These are phyloP conservation scores for Aspergillus leporis DNA, from an alignment of 495 filamentous ascomycete genomes.

Conservation along the genomic window DNA sequence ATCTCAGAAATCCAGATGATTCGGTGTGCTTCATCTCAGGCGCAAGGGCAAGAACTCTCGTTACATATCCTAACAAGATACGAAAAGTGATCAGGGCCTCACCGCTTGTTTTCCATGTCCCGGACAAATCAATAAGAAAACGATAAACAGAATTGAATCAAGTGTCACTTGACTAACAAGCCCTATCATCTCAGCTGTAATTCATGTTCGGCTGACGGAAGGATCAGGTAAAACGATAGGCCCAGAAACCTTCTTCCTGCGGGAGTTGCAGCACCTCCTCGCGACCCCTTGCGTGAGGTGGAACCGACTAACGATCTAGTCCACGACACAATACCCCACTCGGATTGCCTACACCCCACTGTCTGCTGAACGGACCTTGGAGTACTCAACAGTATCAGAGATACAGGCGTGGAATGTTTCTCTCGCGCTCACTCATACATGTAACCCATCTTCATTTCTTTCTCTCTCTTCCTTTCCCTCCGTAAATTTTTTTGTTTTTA, in stretches of 20 bases:
- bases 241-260: constrained; percentile 26
- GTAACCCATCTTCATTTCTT: background rate
- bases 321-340: constrained; percentile 20
- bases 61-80: background rate
- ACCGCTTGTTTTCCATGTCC: constrained; percentile 17
- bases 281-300: constrained; percentile 28
- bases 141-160: background rate
- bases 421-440: background rate
- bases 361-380: constrained; percentile 10
- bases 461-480: constrained; percentile 3
- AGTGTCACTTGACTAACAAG: constrained; percentile 23
- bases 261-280: constrained; percentile 19
- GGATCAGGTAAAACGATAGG: constrained; percentile 20
- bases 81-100: constrained; percentile 15
- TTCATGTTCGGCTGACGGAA: constrained; percentile 21
- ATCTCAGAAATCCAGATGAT: constrained; percentile 9
- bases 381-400: constrained; percentile 20
- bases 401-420: constrained; percentile 8
- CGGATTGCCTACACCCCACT: constrained; percentile 14
- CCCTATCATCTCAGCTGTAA: constrained; percentile 21
- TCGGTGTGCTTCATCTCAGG: constrained; percentile 18
- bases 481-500: background rate
- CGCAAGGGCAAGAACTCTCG: constrained; percentile 18
- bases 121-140: constrained; percentile 1
- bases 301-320: constrained; percentile 19